Conservation (phyloP, 2,329 filamentous ascomycete species). For the Neofusicoccum kwambonambiense region DNA sequence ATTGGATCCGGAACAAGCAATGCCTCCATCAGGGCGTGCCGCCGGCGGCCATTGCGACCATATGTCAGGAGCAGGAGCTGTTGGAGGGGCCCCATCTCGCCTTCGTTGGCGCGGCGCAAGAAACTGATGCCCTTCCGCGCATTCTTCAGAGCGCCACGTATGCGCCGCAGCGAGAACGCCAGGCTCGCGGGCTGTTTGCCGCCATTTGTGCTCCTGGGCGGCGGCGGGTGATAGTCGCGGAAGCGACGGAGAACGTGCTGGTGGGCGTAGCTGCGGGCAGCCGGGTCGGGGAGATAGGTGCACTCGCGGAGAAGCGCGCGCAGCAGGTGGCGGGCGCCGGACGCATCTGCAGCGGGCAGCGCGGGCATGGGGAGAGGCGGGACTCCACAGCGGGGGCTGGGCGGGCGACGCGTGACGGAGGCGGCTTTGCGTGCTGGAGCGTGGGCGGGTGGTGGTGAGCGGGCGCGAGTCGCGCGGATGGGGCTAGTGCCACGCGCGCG, state of each 20-base stretch:
- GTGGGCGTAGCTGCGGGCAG: slow-evolving; percentile 51
- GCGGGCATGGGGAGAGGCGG: background rate
- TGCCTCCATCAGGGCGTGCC: slow-evolving; percentile 46
- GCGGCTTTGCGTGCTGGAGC: background rate
- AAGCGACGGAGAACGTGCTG: slow-evolving; percentile 51
- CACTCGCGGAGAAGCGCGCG: slow-evolving; percentile 59
- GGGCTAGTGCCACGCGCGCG: slow-evolving; percentile 12
- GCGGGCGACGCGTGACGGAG: background rate
- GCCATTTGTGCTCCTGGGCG: background rate
- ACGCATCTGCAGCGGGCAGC: background rate
- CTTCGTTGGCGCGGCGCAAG: slow-evolving; percentile 56
- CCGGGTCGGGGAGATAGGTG: slow-evolving; percentile 60
- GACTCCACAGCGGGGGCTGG: background rate
- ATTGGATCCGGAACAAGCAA: slow-evolving; percentile 6
- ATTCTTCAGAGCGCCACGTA: slow-evolving; percentile 5
- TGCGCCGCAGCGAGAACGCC: slow-evolving; percentile 11
- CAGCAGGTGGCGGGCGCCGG: slow-evolving; percentile 43
- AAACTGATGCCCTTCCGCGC: slow-evolving; percentile 41
- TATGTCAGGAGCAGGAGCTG: slow-evolving; percentile 57
- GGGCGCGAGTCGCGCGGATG: slow-evolving; percentile 4
- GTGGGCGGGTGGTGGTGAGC: background rate
- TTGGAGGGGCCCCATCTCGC: slow-evolving; percentile 50
- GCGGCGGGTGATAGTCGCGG: slow-evolving; percentile 40
- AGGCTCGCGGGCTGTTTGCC: background rate
- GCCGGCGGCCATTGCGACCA: slow-evolving; percentile 55